A percentile compares a stretch with the other conserved stretches of the same genome.
Conservation (phyloP, 371 early-diverging fungal genomes). For the Amoeboaphelidium protococcarum region DNA sequence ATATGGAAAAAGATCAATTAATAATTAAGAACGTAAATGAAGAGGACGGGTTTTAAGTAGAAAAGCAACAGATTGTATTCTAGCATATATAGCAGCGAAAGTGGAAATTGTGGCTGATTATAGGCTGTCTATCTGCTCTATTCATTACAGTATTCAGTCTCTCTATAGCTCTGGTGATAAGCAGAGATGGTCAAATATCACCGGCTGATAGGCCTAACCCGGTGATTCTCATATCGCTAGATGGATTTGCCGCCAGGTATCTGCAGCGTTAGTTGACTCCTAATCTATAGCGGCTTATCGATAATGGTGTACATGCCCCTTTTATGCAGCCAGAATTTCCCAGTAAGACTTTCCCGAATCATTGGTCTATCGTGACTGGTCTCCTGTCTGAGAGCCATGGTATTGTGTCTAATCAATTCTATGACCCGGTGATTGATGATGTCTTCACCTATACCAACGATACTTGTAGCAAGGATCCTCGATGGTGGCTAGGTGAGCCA, state of each 20-base stretch:
- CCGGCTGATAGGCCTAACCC: too few relatives aligned
- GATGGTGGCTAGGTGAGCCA: constrained; percentile 83
- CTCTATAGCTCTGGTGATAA: too few relatives aligned
- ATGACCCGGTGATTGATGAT: constrained; percentile 37
- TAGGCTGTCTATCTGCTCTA: too few relatives aligned
- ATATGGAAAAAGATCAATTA: too few relatives aligned
- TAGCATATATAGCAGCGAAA: too few relatives aligned
- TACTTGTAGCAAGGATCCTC: constrained; percentile 8
- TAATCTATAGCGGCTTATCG: constrained; percentile 20
- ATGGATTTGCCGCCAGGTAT: constrained; percentile 69
- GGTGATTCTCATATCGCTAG: constrained; percentile 62
- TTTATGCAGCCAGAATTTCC: constrained; percentile 32
- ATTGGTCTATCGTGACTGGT: constrained; percentile 72
- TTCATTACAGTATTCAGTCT: too few relatives aligned
- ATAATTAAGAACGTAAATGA: too few relatives aligned
- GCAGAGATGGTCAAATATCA: too few relatives aligned
- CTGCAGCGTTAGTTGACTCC: constrained; percentile 43
- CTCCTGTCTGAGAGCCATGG: constrained; percentile 73
- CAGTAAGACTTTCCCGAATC: constrained; percentile 71
- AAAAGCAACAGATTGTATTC: too few relatives aligned
- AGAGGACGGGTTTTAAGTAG: too few relatives aligned
- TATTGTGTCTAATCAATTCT: constrained; percentile 69
- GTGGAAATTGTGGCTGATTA: too few relatives aligned
- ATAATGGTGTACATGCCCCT: constrained; percentile 17
- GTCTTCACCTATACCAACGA: constrained; percentile 45